Percentiles rank a stretch among this genome's conserved stretches.
These are phyloP conservation scores for Acorus gramineus DNA, from an alignment of 106 monocot species.

Conservation along the genomic window DNA sequence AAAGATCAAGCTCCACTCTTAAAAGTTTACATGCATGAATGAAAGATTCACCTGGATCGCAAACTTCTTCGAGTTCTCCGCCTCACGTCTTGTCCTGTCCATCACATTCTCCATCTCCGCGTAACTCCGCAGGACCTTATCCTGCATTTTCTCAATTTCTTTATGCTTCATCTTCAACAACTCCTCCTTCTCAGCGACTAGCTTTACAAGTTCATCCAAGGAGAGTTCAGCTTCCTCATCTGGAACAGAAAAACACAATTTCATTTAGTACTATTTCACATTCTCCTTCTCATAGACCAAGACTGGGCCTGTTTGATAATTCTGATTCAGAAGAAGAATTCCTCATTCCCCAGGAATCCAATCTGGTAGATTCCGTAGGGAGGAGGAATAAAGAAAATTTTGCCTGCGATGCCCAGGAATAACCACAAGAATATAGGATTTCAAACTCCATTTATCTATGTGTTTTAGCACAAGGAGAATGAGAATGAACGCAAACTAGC, in stretches of 20 bases:
- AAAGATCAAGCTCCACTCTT: background rate
- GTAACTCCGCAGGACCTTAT: slow-evolving; percentile 79
- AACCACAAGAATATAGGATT: too few relatives aligned
- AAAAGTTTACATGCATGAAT: background rate
- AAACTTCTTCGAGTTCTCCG: slow-evolving; percentile 83
- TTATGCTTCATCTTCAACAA: slow-evolving; percentile 49
- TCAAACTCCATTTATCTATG: too few relatives aligned
- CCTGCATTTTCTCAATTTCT: slow-evolving; percentile 71
- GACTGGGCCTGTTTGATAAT: slow-evolving; percentile 1
- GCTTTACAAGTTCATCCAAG: slow-evolving; percentile 67
- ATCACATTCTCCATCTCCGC: slow-evolving; percentile 87
- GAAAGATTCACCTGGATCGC: slow-evolving; percentile 52
- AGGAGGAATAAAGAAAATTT: too few relatives aligned
- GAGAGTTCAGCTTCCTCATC: slow-evolving; percentile 56
- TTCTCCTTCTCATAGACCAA: slow-evolving; percentile 11
- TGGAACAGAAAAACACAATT: slow-evolving; percentile 42
- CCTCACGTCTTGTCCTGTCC: slow-evolving; percentile 64
- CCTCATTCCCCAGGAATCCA: too few relatives aligned
- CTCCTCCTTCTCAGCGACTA: slow-evolving; percentile 70
- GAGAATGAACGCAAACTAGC: too few relatives aligned
- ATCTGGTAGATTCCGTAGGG: too few relatives aligned
- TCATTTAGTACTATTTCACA: slow-evolving; percentile 10
- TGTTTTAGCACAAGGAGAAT: too few relatives aligned
- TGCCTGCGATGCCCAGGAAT: too few relatives aligned
- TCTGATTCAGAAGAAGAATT: too few relatives aligned